phyloP scores from a whole-genome alignment of 2,329 filamentous ascomycete species.

The Alternaria ethzedia region DNA sequence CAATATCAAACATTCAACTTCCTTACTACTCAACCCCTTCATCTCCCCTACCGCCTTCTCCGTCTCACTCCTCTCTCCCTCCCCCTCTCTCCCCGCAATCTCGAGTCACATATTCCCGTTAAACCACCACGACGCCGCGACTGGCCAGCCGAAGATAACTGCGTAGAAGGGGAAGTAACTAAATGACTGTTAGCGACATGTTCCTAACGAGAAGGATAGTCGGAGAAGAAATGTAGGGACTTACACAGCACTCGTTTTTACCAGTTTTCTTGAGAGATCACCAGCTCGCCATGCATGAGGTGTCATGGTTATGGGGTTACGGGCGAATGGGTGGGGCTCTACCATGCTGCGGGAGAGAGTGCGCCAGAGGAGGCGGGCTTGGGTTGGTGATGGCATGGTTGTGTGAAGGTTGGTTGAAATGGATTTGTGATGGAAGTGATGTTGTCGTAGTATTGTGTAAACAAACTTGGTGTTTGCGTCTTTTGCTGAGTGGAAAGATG shows the following conservation, averaged over 20 bases:
- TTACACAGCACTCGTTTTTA: constrained; percentile 36
- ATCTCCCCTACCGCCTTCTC: not conserved
- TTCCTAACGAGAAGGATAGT: not conserved
- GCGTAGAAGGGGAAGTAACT: constrained; percentile 40
- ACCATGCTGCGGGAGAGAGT: constrained; percentile 40
- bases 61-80: not conserved
- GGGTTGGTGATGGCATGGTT: constrained; percentile 41
- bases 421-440: not conserved
- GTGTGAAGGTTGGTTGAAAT: not conserved
- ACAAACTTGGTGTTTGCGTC: not conserved
- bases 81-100: constrained; percentile 18
- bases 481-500: not conserved
- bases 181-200: not conserved
- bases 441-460: not conserved
- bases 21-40: constrained; percentile 20
- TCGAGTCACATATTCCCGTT: constrained; percentile 42
- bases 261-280: constrained; percentile 29
- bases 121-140: constrained; percentile 33
- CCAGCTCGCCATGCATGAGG: constrained; percentile 34
- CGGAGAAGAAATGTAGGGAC: constrained; percentile 2
- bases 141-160: constrained; percentile 43
- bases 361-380: constrained; percentile 40
- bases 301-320: constrained; percentile 34
- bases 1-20: constrained; percentile 34
- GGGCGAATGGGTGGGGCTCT: constrained; percentile 46